Evolutionary conservation across 257 asterid genomes (phyloP), one percentile per base, ranked within the genome.

Genomic region (Penstemon eatonii): DNA sequence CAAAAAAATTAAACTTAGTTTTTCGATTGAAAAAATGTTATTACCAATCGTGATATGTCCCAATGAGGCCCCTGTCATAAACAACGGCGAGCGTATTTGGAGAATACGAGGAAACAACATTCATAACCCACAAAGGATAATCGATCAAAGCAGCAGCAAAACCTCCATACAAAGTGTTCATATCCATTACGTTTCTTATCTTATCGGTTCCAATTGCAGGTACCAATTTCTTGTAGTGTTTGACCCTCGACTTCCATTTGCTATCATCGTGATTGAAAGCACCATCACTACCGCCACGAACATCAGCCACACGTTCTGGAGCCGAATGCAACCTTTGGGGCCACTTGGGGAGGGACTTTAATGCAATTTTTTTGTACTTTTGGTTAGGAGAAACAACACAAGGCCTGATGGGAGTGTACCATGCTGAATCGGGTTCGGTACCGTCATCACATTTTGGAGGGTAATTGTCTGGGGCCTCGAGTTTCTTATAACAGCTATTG

Each of bases 391-490:
- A 61, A 15, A 80, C 84, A 3, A 85, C 69, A n/a, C 90, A 85
- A 6, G 90, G 83, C 76, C 83, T 75, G 46, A 85, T 79, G 4
- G 90, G 90, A 58, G 84, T 80, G 84, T 85, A 85, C 90, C 90
- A 85, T 6, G 90, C 87, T 0, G 87, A 68, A 63, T 85, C 87
- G 3, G 90, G 84, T 51, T 85, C 90, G 0, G 82, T 81, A 7
- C 86, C 83, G 10, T 84, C 89, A 10, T 84, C 83, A 33, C 89
- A 84, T 56, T 71, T 76, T 4, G 73, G 79, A 8, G 85, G 89
- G 69, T 81, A 79, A 19, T n/a, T 19, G 43, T 76, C 82, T 0
- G 81, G 81, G 45, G 76, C 72, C 5, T 68, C 73, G 5, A 80
- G 83, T 66, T 78, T 78, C 41, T 74, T 67, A 50, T 82, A 85